These are phyloP conservation scores for Gnaphalium uliginosum DNA, from an alignment of 129 eudicot genomes.

Conservation along the genomic window DNA sequence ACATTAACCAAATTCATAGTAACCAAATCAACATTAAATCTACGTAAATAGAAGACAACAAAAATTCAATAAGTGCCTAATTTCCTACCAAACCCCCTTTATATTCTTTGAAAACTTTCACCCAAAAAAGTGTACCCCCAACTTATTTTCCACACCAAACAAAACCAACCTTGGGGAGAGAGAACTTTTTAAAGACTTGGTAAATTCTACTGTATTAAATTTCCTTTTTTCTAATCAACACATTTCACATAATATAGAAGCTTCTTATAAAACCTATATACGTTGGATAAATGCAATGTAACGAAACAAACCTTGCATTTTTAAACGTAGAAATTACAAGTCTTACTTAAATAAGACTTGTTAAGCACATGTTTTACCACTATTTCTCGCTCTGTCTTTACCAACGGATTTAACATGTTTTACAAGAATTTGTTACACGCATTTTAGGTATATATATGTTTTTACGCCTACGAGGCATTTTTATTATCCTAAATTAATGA, in stretches of 20 bases:
- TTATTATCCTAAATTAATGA: not conserved
- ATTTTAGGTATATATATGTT: too few relatives aligned
- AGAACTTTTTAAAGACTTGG: slow-evolving; percentile 23
- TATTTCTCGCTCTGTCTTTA: too few relatives aligned
- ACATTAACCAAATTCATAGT: not conserved
- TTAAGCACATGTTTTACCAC: too few relatives aligned
- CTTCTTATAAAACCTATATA: too few relatives aligned
- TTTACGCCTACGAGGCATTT: too few relatives aligned
- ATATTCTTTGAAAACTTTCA: slow-evolving; percentile 28
- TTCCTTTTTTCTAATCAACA: not conserved
- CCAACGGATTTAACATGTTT: too few relatives aligned
- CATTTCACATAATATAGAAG: too few relatives aligned
- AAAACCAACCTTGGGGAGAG: slow-evolving; percentile 27
- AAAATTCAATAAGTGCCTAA: slow-evolving; percentile 36
- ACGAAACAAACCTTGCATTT: not conserved
- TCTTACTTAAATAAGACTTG: too few relatives aligned
- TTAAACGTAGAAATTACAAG: not conserved
- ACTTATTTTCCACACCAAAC: slow-evolving; percentile 41
- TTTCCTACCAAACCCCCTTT: slow-evolving; percentile 42
- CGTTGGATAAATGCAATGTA: too few relatives aligned
- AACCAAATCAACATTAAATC: slow-evolving; percentile 16
- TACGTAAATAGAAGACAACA: not conserved
- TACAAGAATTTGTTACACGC: too few relatives aligned
- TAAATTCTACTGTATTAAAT: not conserved
- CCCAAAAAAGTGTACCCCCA: slow-evolving; percentile 19